Evolutionary conservation across 108 stramenopile genomes (phyloP).

Genomic region (Craspedostauros australis): DNA sequence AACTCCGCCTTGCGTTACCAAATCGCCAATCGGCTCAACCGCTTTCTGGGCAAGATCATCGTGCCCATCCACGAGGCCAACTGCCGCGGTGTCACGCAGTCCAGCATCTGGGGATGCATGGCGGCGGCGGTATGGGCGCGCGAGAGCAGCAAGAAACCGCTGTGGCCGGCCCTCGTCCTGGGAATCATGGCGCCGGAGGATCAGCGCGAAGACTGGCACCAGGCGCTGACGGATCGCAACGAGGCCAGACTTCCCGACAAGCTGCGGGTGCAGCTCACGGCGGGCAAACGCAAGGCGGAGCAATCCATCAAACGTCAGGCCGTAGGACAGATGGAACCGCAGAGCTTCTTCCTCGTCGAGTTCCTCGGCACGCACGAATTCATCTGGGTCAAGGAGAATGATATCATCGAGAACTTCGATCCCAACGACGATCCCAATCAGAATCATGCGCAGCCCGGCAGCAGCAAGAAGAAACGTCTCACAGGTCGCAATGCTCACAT

Average conservation of each 20-base stretch:
- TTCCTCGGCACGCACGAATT: slow-evolving; percentile 88
- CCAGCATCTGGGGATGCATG: slow-evolving; percentile 86
- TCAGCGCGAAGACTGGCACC: slow-evolving; percentile 83
- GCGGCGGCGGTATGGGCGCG: slow-evolving; percentile 87
- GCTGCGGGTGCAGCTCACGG: slow-evolving; percentile 48
- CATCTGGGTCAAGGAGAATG: slow-evolving; percentile 81
- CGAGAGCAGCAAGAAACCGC: slow-evolving; percentile 84
- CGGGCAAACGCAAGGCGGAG: slow-evolving; percentile 70
- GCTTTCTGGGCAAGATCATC: slow-evolving; percentile 66
- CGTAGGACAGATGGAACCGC: slow-evolving; percentile 31
- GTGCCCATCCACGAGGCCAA: slow-evolving; percentile 71
- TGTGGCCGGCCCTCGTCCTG: slow-evolving; percentile 84
- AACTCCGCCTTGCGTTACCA: slow-evolving; percentile 44
- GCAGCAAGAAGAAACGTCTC: slow-evolving; percentile 60
- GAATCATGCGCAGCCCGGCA: slow-evolving; percentile 25
- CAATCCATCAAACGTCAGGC: slow-evolving; percentile 49
- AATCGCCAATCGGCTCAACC: slow-evolving; percentile 54
- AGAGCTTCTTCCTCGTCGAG: slow-evolving; percentile 84
- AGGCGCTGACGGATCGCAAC: slow-evolving; percentile 64
- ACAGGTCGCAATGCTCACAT: slow-evolving; percentile 30
- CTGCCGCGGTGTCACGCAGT: slow-evolving; percentile 81
- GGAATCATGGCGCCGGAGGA: slow-evolving; percentile 82
- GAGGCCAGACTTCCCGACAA: slow-evolving; percentile 80
- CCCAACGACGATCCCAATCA: slow-evolving; percentile 72
- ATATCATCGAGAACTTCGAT: slow-evolving; percentile 81